Conservation (phyloP, 192 early-diverging fungal species). For the Coemansia pectinata region DNA sequence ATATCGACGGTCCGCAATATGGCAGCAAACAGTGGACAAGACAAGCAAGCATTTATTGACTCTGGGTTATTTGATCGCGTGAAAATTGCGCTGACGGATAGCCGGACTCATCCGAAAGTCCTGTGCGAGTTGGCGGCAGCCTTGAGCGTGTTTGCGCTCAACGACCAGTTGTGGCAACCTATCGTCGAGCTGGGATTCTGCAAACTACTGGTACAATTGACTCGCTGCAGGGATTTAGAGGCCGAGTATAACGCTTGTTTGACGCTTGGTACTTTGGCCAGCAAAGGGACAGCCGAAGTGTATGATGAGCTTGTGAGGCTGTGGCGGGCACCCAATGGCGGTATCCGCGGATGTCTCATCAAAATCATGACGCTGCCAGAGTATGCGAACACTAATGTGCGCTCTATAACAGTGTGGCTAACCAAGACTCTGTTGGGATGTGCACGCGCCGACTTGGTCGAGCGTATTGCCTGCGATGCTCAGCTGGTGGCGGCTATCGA, state of each 20-base stretch:
- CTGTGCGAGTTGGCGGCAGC: conserved; percentile 31
- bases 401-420: conserved; percentile 37
- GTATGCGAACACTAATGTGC: conserved; percentile 22
- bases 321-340: conserved; percentile 27
- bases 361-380: conserved; percentile 15
- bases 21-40: conserved; percentile 26
- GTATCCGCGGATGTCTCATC: conserved; percentile 21
- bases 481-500: conserved; percentile 33
- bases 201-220: conserved; percentile 15
- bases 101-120: not conserved
- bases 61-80: conserved; percentile 31
- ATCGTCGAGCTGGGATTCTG: conserved; percentile 34
- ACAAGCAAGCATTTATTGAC: conserved; percentile 27
- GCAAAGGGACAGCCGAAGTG: conserved; percentile 17
- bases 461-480: conserved; percentile 20
- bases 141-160: conserved; percentile 35
- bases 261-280: conserved; percentile 30
- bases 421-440: conserved; percentile 29
- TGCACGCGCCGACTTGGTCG: conserved; percentile 9
- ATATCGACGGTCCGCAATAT: conserved; percentile 41
- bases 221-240: conserved; percentile 8
- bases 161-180: conserved; percentile 29
- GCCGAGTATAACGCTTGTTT: conserved; percentile 33
- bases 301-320: conserved; percentile 38
- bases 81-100: conserved; percentile 7